A percentile compares a stretch with the other conserved stretches of the same genome.
Evolutionary conservation across 805 yeast genomes (phyloP).

Genomic region (Pichia membranifaciens): DNA sequence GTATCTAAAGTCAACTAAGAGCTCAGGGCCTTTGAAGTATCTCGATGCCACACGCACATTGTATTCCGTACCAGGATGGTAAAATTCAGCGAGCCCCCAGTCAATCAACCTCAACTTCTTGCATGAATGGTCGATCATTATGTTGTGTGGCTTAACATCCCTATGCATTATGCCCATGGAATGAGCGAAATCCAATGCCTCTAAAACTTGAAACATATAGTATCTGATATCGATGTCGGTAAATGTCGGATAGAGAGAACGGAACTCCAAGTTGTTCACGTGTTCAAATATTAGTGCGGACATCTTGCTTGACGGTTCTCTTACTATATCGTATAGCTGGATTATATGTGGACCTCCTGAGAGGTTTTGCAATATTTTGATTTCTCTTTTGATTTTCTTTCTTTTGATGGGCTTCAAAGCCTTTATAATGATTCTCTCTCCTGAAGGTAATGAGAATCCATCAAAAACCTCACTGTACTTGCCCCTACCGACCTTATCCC

Average conservation of each 20-base stretch:
- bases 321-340: slow-evolving; percentile 70
- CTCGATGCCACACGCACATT: slow-evolving; percentile 92
- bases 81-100: slow-evolving; percentile 95
- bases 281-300: slow-evolving; percentile 86
- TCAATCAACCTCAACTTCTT: slow-evolving; percentile 75
- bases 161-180: slow-evolving; percentile 95
- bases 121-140: slow-evolving; percentile 83
- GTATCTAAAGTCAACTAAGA: slow-evolving; percentile 76
- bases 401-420: slow-evolving; percentile 89
- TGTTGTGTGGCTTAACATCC: slow-evolving; percentile 93
- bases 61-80: slow-evolving; percentile 82
- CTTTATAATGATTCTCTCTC: slow-evolving; percentile 70
- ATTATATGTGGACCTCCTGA: slow-evolving; percentile 81
- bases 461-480: slow-evolving; percentile 93
- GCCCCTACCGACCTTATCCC: slow-evolving; percentile 83
- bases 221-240: slow-evolving; percentile 70
- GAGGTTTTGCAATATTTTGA: slow-evolving; percentile 77
- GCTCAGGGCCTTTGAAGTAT: slow-evolving; percentile 90
- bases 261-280: slow-evolving; percentile 76
- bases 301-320: slow-evolving; percentile 72
- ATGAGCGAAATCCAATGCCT: slow-evolving; percentile 84
- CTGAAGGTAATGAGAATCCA: slow-evolving; percentile 65
- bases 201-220: slow-evolving; percentile 74
- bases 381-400: slow-evolving; percentile 87
- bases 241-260: slow-evolving; percentile 74